Evolutionary conservation across 1,139 yeast genomes (phyloP).

Genomic region (Taiozyma sp.): DNA sequence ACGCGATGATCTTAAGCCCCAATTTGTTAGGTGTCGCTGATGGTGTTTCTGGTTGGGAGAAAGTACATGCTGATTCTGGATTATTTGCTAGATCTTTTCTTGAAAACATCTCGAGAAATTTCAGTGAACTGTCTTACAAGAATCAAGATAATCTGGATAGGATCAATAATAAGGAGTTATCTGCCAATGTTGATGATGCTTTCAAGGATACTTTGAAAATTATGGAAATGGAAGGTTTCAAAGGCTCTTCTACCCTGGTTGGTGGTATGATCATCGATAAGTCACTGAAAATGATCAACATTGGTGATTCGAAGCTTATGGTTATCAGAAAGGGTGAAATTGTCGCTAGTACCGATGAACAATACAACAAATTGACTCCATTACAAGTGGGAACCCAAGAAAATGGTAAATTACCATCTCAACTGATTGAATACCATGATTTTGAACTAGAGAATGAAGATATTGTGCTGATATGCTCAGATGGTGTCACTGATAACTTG

Average conservation of each 20-base stretch:
- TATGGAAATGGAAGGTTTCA: slow-evolving; percentile 44
- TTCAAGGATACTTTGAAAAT: slow-evolving; percentile 46
- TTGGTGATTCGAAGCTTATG: slow-evolving; percentile 51
- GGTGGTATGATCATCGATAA: slow-evolving; percentile 49
- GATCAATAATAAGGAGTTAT: slow-evolving; percentile 11
- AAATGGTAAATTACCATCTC: slow-evolving; percentile 39
- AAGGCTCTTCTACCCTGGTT: slow-evolving; percentile 50
- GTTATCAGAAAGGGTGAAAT: slow-evolving; percentile 44
- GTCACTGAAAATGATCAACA: slow-evolving; percentile 39
- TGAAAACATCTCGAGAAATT: slow-evolving; percentile 44
- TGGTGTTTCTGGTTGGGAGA: slow-evolving; percentile 58
- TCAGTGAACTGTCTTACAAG: slow-evolving; percentile 25
- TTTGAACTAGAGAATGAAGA: slow-evolving; percentile 38
- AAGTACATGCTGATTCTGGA: slow-evolving; percentile 40
- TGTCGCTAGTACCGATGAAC: slow-evolving; percentile 42
- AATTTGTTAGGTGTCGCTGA: slow-evolving; percentile 54
- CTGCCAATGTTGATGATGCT: slow-evolving; percentile 38
- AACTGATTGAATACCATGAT: slow-evolving; percentile 44
- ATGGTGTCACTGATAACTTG: slow-evolving; percentile 50
- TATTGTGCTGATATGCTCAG: slow-evolving; percentile 43
- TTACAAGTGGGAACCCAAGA: slow-evolving; percentile 50
- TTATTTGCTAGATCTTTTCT: slow-evolving; percentile 53
- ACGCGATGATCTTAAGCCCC: slow-evolving; percentile 56
- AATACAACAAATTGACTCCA: slow-evolving; percentile 45
- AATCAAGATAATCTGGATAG: slow-evolving; percentile 10